Conservation (phyloP, 129 eudicot species). For the Deinandra increscens region DNA sequence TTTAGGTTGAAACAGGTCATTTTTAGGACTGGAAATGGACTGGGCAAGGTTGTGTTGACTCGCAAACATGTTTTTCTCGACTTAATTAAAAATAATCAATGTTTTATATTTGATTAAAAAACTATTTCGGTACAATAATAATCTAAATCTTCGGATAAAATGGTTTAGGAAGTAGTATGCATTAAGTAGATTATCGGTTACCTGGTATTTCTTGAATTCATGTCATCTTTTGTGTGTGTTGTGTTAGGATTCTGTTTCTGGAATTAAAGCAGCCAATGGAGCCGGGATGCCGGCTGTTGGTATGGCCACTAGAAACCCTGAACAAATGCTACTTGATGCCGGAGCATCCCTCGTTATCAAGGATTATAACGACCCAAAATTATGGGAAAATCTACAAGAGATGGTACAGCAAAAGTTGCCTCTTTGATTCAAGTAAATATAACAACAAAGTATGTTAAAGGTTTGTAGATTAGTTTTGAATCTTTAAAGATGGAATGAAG, state of each 20-base stretch:
- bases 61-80: not conserved
- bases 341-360: constrained; percentile 70
- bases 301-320: constrained; percentile 73
- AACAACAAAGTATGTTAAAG: constrained; percentile 14
- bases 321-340: constrained; percentile 52
- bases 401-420: constrained; percentile 28
- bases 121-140: not conserved
- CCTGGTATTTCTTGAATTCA: not conserved
- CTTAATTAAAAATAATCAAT: not conserved
- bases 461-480: not conserved
- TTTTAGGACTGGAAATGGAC: not conserved
- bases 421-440: constrained; percentile 22
- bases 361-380: constrained; percentile 65
- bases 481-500: too few relatives aligned
- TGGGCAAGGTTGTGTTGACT: not conserved
- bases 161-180: too few relatives aligned
- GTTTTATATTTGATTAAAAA: not conserved
- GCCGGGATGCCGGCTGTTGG: constrained; percentile 94
- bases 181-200: not conserved
- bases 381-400: constrained; percentile 68
- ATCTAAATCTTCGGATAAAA: not conserved
- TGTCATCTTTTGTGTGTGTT: constrained; percentile 3
- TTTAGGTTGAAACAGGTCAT: not conserved
- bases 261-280: constrained; percentile 80
- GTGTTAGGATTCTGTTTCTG: constrained; percentile 80